phyloP scores from a whole-genome alignment of 345 rosid genomes.

The Dipteronia dyeriana region DNA sequence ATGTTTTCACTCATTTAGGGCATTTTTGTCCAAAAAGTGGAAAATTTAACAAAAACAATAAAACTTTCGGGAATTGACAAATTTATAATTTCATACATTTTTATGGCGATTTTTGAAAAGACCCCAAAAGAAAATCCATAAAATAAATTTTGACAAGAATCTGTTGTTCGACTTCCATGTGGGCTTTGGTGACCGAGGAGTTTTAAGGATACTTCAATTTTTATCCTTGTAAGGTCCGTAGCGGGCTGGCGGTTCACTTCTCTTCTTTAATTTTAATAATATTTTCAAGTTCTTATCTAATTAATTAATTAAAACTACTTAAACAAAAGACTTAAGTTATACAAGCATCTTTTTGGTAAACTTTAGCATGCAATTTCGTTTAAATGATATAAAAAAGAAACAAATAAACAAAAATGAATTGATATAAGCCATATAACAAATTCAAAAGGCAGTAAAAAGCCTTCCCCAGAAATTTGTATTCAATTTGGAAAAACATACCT shows the following conservation, averaged over 20 bases:
- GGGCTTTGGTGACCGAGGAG: background rate
- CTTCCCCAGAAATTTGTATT: conserved; percentile 13
- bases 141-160: background rate
- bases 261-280: background rate
- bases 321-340: no score
- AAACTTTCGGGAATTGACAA: no score
- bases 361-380: background rate
- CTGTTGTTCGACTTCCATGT: background rate
- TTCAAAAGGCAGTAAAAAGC: background rate
- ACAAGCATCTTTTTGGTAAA: background rate
- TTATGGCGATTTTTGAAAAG: no score
- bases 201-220: no score
- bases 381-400: background rate
- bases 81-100: no score
- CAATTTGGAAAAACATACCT: conserved; percentile 49
- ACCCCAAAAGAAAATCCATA: no score
- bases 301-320: no score
- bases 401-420: background rate
- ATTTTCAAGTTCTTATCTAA: background rate
- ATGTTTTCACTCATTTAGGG: no score
- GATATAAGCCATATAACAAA: background rate
- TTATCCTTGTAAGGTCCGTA: background rate
- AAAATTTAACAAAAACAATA: no score
- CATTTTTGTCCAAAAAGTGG: no score
- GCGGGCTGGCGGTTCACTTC: background rate